Base-by-base conservation (phyloP, 2,329 filamentous ascomycete genomes). In the Colletotrichum cordylinicola region DNA sequence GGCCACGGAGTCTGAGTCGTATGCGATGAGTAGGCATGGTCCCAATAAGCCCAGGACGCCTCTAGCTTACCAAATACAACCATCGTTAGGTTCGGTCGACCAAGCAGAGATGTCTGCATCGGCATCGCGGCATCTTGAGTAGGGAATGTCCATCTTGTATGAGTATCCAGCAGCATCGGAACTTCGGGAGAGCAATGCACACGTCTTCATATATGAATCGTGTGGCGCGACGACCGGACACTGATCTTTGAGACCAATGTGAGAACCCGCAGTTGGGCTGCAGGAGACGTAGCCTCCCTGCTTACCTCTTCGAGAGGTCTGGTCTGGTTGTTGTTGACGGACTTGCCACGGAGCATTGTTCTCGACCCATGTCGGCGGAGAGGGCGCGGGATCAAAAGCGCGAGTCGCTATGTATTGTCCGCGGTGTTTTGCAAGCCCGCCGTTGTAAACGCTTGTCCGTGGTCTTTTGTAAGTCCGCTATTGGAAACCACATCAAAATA, bases 371-470 rank as follows among this genome's bases (percentile, higher is more conserved):
- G 21, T 5, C 9, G 12, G 67, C 66, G 72, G 67, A 58, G 35
- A 37, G 35, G 12, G 72, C 43, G 67, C 67, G 39, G n/a, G 8
- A 74, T 43, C 29, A 13, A 65, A 65, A 58, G 58, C 58, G 67
- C 43, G 66, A 74, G 60, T 70, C 67, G 52, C 70, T 52, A 27
- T 27, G 24, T 27, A 24, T 70, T 55, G 60, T 55, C 67, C 67
- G 72, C 72, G 72, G 72, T 31, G 72, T 74, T 65, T 66, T n/a
- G 67, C 72, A 65, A 70, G 48, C 31, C 72, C 72, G 72, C 60
- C 21, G 7, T 24, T 35, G 10, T 24, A 58, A 48, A 48, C n/a
- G n/a, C 43, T 60, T 70, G 67, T 70, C 72, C 72, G 72, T 43
- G 67, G 67, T 37, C 21, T 70, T 70, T 74, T 9, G 58, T 48